Conservation (phyloP, 75 land plant species). For the Ceratopteris richardii region DNA sequence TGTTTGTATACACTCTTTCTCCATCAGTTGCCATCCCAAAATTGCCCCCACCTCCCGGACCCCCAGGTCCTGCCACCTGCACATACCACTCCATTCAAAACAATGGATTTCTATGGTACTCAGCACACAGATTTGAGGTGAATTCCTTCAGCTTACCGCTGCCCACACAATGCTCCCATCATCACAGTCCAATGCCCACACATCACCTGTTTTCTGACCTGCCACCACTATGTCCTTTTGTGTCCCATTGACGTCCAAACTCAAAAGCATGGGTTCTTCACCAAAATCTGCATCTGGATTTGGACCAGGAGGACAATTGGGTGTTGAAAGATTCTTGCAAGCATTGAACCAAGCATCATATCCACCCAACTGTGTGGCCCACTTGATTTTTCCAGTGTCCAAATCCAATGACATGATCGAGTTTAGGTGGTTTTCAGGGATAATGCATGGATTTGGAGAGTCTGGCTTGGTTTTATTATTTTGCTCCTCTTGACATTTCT, state of each 20-base stretch:
- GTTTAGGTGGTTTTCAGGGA: neutral
- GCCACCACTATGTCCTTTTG: conserved; percentile 11
- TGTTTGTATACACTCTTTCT: conserved; percentile 38
- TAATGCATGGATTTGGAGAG: conserved; percentile 27
- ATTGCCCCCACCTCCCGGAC: conserved; percentile 23
- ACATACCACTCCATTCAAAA: too few species aligned
- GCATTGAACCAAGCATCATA: conserved; percentile 22
- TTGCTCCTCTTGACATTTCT: conserved; percentile 22
- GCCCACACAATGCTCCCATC: conserved; percentile 36
- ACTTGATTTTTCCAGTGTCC: conserved; percentile 31
- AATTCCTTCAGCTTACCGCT: conserved; percentile 25
- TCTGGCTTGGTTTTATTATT: conserved; percentile 15
- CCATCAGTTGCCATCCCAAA: conserved; percentile 48
- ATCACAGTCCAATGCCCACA: conserved; percentile 38
- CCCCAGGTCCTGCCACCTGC: conserved; percentile 45
- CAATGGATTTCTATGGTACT: too few species aligned
- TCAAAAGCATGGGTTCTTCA: conserved; percentile 41
- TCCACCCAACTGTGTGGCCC: conserved; percentile 34
- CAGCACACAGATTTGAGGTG: conserved; percentile 4
- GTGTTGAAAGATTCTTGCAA: conserved; percentile 12
- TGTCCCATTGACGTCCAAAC: too few species aligned
- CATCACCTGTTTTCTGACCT: conserved; percentile 40
- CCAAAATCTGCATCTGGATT: conserved; percentile 46
- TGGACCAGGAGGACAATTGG: conserved; percentile 35
- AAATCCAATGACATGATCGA: neutral